Evolutionary conservation across 2,329 filamentous ascomycete genomes (phyloP), one percentile per base, ranked within the genome.

Genomic region (Scytalidium lignicola): DNA sequence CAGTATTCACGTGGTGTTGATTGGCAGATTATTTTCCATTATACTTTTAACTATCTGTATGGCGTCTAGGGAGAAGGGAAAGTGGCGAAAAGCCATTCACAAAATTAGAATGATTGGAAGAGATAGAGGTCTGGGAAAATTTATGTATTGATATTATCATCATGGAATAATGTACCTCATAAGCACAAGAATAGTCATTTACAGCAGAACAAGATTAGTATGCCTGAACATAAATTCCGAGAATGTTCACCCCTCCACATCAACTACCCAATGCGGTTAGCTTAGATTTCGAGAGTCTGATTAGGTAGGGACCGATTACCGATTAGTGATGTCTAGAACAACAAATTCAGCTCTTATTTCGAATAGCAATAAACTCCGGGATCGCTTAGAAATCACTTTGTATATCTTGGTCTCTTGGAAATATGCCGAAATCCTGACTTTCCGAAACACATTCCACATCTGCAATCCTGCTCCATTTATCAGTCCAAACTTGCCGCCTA

Each of bases 1-100:
- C 93, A 2, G 90, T 99, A 26, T 99, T 99, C 69, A 96, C 88
- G 41, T 99, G 93, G 88, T 99, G 93, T 74, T 97, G 73, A 73
- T 50, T 51, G 43, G 41, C 15, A 17, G 15, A 37, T 13, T 37
- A 37, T 17, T n/a, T 13, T 37, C 15, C n/a, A 37, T 17, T 37
- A 5, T 37, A 37, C 15, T 37, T 17, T 37, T 37, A 13, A 37
- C 32, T n/a, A 37, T 37, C n/a, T 37, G 10, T 17, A 37, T 37
- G 32, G 32, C 32, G 32, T 37, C 32, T 37, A 28, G 12, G 23
- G 23, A 37, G 32, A 37, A 8, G 4, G 32, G 32, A 37, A 37
- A 17, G 26, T n/a, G 32, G 32, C 5, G 12, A 37, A 26, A 37
- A 37, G 15, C n/a, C 7, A 17, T 5, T 37, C 15, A 17, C 32